Base-by-base conservation (phyloP, 129 eudicot species). In the Chrysanthemum makinoi region DNA sequence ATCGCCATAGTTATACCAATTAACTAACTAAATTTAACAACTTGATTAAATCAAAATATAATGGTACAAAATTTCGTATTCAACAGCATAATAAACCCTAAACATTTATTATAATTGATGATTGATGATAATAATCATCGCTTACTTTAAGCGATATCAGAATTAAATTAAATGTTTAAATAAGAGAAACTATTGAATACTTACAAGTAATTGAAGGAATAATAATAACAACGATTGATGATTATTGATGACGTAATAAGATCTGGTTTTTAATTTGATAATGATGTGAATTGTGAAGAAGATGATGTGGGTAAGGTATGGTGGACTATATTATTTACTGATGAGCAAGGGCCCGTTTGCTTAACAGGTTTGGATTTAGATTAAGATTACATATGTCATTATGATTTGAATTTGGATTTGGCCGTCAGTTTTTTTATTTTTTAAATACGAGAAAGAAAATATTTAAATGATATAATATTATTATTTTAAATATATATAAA, bases 21-120 rank as follows among this genome's bases (percentile, higher is more conserved):
- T 68, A 26, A 9, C 73, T 51, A 72, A 22, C 12, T 20, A 13
- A 30, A 15, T 69, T 69, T 69, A 20, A 55, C 10, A 54, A 10
- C 50, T 52, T 69, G 28, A 64, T 43, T 35, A 18, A 22, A 39
- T 1, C 4, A 2, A 53, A 13, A 24, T 75, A 50, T 57, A 46
- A 46, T 65, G 11, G 58, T 6, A 67, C 58, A 61, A 30, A 44
- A 30, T 22, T 26, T 58, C 68, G 28, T 10, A 16, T 18, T 57
- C 68, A 30, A 17, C 48, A 1, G 60, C 60, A 9, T 70, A 46
- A 56, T 57, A 4, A 48, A 67, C 9, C 9, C 20, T 51, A 54
- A 15, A 16, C 44, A 6, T 48, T 10, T 6, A 49, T 43, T 14
- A 53, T 1, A 12, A 56, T 55, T 10, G 56, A 26, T 58, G 69